Evolutionary conservation across 768 basidiomycete genomes (phyloP), one percentile per base, ranked within the genome.

Genomic region (Mycena belliarum): DNA sequence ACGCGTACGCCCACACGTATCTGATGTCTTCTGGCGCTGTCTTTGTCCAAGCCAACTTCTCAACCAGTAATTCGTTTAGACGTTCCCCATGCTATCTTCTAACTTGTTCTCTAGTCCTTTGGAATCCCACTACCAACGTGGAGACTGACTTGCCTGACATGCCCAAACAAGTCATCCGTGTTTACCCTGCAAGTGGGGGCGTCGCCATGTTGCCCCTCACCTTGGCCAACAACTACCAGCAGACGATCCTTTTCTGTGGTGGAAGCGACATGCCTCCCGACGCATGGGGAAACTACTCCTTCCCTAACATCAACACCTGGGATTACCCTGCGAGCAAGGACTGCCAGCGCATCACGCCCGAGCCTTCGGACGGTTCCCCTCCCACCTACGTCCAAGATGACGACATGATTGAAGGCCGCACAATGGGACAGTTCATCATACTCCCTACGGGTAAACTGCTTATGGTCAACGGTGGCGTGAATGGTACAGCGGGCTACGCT

Each of bases 351-450:
- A 87, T 98, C 65, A 93, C 89, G 0, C 95, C 96, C 1, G 93
- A 95, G 68, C 91, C 91, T 46, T 68, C 69, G 6, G 86, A 88
- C 52, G 87, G 87, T 6, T 84, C 86, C 2, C 33, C 76, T 0
- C 78, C 86, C 0, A 70, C 63, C 1, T 92, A 91, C 68, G 72
- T 76, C 6, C 80, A 89, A 63, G 93, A 93, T 54, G 93, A 95
- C 61, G 72, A 84, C 59, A 85, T 95, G 80, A 75, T 83, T 10
- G 79, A 86, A 57, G 85, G 86, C 0, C 82, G 93, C 25, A 91
- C 90, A 26, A 98, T 98, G 95, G 92, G 94, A 10, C 91, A 93
- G 68, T 93, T 96, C 69, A 86, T 95, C 73, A 80, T 82, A 29
- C 86, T 97, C 7, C 86, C 93, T 0, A 84, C 91, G 46, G 88